These are phyloP conservation scores for Penicillium sp. DNA, from an alignment of 2,329 filamentous ascomycete species.

Conservation along the genomic window DNA sequence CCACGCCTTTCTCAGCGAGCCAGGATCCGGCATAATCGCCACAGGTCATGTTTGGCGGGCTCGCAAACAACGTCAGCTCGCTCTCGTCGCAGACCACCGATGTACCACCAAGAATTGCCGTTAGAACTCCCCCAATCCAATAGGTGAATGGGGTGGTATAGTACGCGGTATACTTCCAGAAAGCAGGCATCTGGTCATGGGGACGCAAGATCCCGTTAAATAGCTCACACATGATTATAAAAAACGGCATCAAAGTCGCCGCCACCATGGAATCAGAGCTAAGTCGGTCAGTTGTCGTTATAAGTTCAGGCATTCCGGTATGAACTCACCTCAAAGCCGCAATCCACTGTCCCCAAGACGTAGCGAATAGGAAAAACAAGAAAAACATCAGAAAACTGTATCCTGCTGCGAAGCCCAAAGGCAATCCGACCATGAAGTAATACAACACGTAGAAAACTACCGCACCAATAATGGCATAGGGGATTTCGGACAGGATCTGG, in stretches of 20 bases:
- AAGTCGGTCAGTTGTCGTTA: slow-evolving; percentile 1
- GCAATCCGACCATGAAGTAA: slow-evolving; percentile 70
- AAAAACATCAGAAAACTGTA: slow-evolving; percentile 73
- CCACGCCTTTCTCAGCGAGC: slow-evolving; percentile 63
- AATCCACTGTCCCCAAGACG: slow-evolving; percentile 75
- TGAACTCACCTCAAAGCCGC: slow-evolving; percentile 63
- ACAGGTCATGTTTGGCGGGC: slow-evolving; percentile 66
- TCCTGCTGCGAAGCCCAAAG: slow-evolving; percentile 61
- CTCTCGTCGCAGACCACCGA: slow-evolving; percentile 59
- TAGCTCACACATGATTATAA: slow-evolving; percentile 78
- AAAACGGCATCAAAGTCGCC: slow-evolving; percentile 75
- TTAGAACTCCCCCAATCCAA: slow-evolving; percentile 75
- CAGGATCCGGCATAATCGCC: slow-evolving; percentile 71
- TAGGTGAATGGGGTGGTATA: slow-evolving; percentile 83
- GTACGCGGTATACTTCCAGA: slow-evolving; percentile 80
- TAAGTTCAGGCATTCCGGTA: background rate
- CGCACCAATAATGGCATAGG: slow-evolving; percentile 60
- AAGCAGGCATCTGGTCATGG: slow-evolving; percentile 70
- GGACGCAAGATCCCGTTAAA: slow-evolving; percentile 88
- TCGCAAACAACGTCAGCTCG: slow-evolving; percentile 69
- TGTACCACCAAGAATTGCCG: slow-evolving; percentile 68
- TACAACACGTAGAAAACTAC: slow-evolving; percentile 68
- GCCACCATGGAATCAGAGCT: slow-evolving; percentile 65
- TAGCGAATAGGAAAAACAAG: slow-evolving; percentile 70
- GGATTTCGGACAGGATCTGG: slow-evolving; percentile 67